phyloP scores from a whole-genome alignment of 1,139 yeast genomes.

The Lodderomyces oxycetoniae region DNA sequence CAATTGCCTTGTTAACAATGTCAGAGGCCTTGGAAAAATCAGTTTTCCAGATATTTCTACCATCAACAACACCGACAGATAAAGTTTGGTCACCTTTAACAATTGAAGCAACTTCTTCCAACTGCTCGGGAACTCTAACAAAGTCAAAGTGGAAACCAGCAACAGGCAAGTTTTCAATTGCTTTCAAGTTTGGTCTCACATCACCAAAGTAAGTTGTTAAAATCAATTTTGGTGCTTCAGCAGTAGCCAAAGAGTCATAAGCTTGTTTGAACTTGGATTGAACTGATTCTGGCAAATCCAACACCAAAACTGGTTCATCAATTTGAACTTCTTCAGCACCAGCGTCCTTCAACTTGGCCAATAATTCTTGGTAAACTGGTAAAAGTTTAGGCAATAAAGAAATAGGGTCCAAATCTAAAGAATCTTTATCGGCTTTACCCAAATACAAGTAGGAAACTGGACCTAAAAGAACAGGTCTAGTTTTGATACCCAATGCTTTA shows the following conservation, averaged over 20 bases:
- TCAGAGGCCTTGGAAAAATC: conserved; percentile 83
- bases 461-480: conserved; percentile 96
- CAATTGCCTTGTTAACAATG: conserved; percentile 76
- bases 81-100: conserved; percentile 63
- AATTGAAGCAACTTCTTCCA: conserved; percentile 71
- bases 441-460: conserved; percentile 92
- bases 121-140: conserved; percentile 94
- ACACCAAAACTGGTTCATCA: conserved; percentile 95
- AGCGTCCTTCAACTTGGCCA: conserved; percentile 82
- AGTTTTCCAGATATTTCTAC: conserved; percentile 99
- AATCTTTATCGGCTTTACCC: conserved; percentile 98
- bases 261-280: conserved; percentile 86
- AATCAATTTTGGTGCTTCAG: conserved; percentile 71
- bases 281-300: conserved; percentile 83
- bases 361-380: conserved; percentile 88
- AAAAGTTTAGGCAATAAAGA: conserved; percentile 79
- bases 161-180: conserved; percentile 86
- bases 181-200: conserved; percentile 90
- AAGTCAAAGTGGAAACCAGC: conserved; percentile 96
- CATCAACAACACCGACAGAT: conserved; percentile 96
- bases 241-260: conserved; percentile 63
- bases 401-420: conserved; percentile 91
- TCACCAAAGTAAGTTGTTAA: conserved; percentile 97
- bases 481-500: conserved; percentile 89
- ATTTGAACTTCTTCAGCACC: conserved; percentile 96